Evolutionary conservation across 164 flowering plant genomes (phyloP).

Genomic region (Vitis amurensis): DNA sequence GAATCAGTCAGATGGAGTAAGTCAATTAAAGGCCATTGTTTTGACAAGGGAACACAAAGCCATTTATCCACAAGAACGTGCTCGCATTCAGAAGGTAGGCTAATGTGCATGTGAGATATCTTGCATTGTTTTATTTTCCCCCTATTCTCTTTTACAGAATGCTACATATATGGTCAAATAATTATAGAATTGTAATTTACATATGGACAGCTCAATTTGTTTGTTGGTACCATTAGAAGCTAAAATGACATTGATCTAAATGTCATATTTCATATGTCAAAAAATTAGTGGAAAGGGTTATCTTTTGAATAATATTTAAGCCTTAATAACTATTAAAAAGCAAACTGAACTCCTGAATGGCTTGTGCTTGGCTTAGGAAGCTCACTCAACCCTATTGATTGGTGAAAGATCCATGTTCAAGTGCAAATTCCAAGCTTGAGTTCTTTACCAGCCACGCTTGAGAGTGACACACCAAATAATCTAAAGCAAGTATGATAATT

Average conservation of each 20-base stretch:
- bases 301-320: too few species aligned
- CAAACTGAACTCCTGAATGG: background rate
- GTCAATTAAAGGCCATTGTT: conserved; percentile 74
- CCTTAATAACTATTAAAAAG: background rate
- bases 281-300: too few species aligned
- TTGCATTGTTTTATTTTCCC: background rate
- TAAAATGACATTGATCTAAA: background rate
- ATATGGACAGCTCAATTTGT: background rate
- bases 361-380: background rate
- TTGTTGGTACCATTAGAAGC: background rate
- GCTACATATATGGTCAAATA: background rate
- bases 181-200: background rate
- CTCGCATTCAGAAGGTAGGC: conserved; percentile 79
- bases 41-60: conserved; percentile 94
- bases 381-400: background rate
- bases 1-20: conserved; percentile 27
- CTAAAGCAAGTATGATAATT: too few species aligned
- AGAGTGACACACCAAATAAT: background rate
- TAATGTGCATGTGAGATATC: too few species aligned
- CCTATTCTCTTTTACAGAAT: background rate
- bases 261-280: background rate
- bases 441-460: background rate
- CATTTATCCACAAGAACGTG: conserved; percentile 84
- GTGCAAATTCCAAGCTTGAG: background rate
- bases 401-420: background rate